Percentiles rank a stretch among this genome's conserved stretches.
Conservation (phyloP, 768 basidiomycete genomes). For the Plicaturopsis crispa region DNA sequence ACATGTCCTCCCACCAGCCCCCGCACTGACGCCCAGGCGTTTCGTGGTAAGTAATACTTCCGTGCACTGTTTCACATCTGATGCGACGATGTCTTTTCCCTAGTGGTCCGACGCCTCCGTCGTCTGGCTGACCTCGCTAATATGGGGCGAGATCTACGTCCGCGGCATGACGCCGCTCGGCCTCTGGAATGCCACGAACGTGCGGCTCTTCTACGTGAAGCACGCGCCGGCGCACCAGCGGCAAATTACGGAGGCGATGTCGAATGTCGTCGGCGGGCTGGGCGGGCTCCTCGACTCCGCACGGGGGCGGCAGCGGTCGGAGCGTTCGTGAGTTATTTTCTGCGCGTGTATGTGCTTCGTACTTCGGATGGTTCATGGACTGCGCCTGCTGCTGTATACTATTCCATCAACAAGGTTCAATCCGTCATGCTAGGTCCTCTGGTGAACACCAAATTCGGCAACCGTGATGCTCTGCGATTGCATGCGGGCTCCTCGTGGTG, state of each 20-base stretch:
- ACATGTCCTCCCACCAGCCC: conserved; percentile 67
- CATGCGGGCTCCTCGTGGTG: no score
- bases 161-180: conserved; percentile 81
- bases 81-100: conserved; percentile 3
- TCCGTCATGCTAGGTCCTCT: no score
- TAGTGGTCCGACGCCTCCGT: conserved; percentile 92
- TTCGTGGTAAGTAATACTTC: conserved; percentile 61
- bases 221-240: conserved; percentile 65
- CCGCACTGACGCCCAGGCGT: conserved; percentile 56
- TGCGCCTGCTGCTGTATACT: no score
- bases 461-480: no score
- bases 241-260: conserved; percentile 71
- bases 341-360: no score
- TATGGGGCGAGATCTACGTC: conserved; percentile 96
- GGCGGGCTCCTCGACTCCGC: no score
- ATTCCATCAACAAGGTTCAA: no score
- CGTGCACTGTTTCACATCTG: conserved; percentile 4
- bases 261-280: conserved; percentile 76
- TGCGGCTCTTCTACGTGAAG: conserved; percentile 87
- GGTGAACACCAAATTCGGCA: no score
- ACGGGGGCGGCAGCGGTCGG: conserved; percentile 18
- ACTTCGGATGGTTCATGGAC: no score
- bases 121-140: conserved; percentile 87
- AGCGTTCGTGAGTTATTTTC: conserved; percentile 15
- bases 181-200: conserved; percentile 86